Evolutionary conservation across 2,329 filamentous ascomycete species (phyloP), one percentile per base, ranked within the genome.

Genomic region (Exophiala viscosa): DNA sequence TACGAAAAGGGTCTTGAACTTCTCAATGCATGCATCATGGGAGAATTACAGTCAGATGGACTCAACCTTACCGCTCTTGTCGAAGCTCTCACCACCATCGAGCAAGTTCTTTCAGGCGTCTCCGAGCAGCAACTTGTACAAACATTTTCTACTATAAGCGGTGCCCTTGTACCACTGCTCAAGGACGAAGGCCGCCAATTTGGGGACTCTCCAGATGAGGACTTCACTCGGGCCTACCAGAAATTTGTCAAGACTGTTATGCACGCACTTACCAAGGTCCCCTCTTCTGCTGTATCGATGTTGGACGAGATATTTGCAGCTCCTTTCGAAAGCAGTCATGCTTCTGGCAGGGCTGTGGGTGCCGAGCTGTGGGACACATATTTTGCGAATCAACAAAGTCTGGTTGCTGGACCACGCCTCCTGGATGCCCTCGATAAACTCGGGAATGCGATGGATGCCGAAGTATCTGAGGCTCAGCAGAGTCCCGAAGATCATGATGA

Each of bases 301-400:
- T 64, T 84, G 3, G 75, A 79, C 42, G 55, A 62, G 4, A 64
- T 85, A 5, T 66, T 85, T 8, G 69, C 74, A 28, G 72, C 80
- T 43, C 78, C 78, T 1, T 74, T 85, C 23, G 65, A 73, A 17
- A 83, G 79, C 40, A 72, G 72, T 5, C 76, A 80, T 57, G 73
- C 70, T 42, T 68, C 66, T 3, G 73, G 80, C 8, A 74, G 76
- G 9, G 80, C 79, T 41, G 65, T 65, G 2, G 78, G 82, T 1
- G 74, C 84, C 20, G 64, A 69, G 13, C 75, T 80, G 56, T 96
- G 90, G 90, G 91, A 90, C 60, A 66, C 70, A 0, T 79, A 84
- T 0, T 90, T 89, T 63, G 83, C 83, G 15, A 71, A 78, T 13
- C 76, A 80, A 35, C 73, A 81, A 3, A 70, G 72, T 4, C 64